Evolutionary conservation across 345 rosid species (phyloP), one percentile per base, ranked within the genome.

Genomic region (Cardamine chenopodiifolia): DNA sequence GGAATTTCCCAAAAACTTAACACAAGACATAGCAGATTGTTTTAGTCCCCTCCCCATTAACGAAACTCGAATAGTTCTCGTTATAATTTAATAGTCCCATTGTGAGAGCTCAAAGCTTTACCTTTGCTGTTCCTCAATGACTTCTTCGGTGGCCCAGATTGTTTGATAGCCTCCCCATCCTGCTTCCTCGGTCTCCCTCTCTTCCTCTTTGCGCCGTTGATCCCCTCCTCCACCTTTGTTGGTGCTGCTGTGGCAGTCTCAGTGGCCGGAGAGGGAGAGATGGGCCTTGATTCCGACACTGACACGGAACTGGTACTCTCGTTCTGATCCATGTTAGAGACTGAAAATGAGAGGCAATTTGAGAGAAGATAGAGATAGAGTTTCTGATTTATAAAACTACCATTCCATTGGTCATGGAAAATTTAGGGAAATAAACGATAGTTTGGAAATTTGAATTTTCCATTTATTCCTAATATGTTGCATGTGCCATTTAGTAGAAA

Each of bases 161-260:
- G 55, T 25, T 62, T 65, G 37, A 83, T 82, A 78, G 72, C 77
- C 77, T 86, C 8, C 86, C 89, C 25, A 32, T 81, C 84, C 26
- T 82, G 76, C 65, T 80, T 90, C 63, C 82, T 72, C 2, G 92
- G 87, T 70, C 88, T 73, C 42, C 85, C 91, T 70, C 91, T 86
- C 65, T 71, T 86, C 72, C 72, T 86, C 59, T 71, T 82, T 72
- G 3, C 60, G 50, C 12, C 19, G 6, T 70, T 70, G 57, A 53
- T 20, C 6, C 37, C 82, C 8, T 48, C 52, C 20, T 11, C 52
- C 18, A 48, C 37, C 2, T 53, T 25, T 1, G 59, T 25, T 15
- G 70, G 52, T 12, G 19, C 35, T 7, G 9, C 26, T 13, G 7
- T 19, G 14, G 4, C 6, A 12, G 32, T 9, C 28, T 15, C 2